Evolutionary conservation across 2,329 filamentous ascomycete species (phyloP), one percentile per base, ranked within the genome.

Genomic region (Furcasterigmium furcatum): DNA sequence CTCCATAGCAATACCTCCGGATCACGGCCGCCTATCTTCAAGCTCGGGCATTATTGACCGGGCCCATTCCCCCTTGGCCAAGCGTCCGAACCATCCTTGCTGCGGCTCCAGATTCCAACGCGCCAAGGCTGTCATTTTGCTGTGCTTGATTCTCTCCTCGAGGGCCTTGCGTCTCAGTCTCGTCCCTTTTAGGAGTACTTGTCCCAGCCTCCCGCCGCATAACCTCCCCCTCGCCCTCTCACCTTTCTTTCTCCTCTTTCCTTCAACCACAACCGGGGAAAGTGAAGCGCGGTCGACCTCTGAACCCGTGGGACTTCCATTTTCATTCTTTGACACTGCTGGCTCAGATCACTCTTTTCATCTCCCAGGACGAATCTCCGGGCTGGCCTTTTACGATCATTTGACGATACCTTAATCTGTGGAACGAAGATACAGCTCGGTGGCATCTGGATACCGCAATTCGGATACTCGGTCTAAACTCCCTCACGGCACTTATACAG

Each of bases 321-420:
- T 70, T 72, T 62, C 60, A 58, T 68, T 63, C 60, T 53, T 61
- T 61, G 64, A 55, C 54, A 65, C 79, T 81, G 78, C 80, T 82
- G 77, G 78, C 68, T 80, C 77, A 81, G 77, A 77, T 70, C 67
- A 62, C 61, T 64, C 60, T 65, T 63, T 65, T 58, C 53, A 59
- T 55, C 55, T 49, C 55, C 55, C 24, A 49, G 49, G 56, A 51
- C 48, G 43, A 47, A 35, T 22, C 34, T 22, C 42, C 46, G 35
- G 48, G 48, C 44, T 49, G 46, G 46, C 25, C 43, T 61, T 60
- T 52, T 49, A 52, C 54, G 54, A 55, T 59, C 59, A 52, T 55
- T 58, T 22, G 22, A 41, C 38, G 36, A 43, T 52, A 25, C 38
- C 14, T 40, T 40, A 29, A 29, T 40, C n/a, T 20, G 19, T 16